These are phyloP conservation scores for Heimioporus punctisporus DNA, from an alignment of 1,284 basidiomycete genomes.

Conservation along the genomic window DNA sequence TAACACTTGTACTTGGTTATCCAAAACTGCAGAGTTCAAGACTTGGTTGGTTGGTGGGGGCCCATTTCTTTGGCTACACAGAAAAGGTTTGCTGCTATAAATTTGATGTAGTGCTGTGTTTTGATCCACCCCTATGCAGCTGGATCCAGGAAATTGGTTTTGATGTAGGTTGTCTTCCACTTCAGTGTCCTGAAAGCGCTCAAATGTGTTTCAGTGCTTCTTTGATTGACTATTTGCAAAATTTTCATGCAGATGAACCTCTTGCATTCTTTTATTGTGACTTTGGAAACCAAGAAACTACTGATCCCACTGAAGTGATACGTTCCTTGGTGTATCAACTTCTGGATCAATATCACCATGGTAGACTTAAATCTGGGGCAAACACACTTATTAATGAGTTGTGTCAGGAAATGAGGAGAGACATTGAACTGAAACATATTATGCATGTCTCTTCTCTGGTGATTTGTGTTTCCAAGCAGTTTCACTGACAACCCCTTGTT, in stretches of 20 bases:
- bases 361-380: background rate
- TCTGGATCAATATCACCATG: background rate
- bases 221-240: background rate
- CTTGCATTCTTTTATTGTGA: conserved; percentile 9
- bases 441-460: background rate
- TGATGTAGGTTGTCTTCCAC: background rate
- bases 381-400: background rate
- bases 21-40: background rate
- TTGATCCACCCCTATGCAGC: background rate
- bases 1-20: conserved; percentile 9
- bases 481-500: background rate
- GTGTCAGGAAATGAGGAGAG: background rate
- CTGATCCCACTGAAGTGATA: conserved; percentile 1
- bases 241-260: background rate
- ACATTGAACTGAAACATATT: background rate
- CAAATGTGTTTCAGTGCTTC: background rate
- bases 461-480: background rate
- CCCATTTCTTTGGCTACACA: conserved; percentile 8
- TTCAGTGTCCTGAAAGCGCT: background rate
- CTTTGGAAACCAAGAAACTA: conserved; percentile 1
- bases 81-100: conserved; percentile 2
- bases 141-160: conserved; percentile 1
- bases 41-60: background rate
- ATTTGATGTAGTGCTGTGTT: background rate
- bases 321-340: conserved; percentile 9